Conservation (phyloP, 2,329 filamentous ascomycete genomes). For the Cercospora brassicicola region DNA sequence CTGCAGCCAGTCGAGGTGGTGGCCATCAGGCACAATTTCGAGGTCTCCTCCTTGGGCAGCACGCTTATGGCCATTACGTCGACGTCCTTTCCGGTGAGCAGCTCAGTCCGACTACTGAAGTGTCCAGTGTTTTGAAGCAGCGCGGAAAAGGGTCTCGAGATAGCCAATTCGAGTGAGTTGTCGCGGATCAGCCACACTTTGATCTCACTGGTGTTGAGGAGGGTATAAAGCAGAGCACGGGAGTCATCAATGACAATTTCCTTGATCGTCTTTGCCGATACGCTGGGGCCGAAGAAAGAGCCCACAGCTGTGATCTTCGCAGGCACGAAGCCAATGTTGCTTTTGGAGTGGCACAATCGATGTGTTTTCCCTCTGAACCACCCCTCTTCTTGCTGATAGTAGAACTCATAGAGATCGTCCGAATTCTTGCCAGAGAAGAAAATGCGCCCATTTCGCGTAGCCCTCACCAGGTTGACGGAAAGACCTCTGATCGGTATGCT, state of each 20-base stretch:
- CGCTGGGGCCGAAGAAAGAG: constrained; percentile 37
- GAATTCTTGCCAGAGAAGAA: constrained; percentile 83
- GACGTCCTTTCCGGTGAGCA: constrained; percentile 66
- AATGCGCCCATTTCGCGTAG: constrained; percentile 78
- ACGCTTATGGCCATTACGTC: constrained; percentile 81
- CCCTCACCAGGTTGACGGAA: constrained; percentile 70
- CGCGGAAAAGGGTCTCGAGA: constrained; percentile 55
- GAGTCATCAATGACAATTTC: constrained; percentile 88
- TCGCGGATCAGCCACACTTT: constrained; percentile 83
- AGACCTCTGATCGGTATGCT: constrained; percentile 71
- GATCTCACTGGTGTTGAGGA: constrained; percentile 85
- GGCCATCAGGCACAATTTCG: constrained; percentile 83
- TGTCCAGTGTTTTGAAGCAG: constrained; percentile 75
- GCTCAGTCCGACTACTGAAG: constrained; percentile 71
- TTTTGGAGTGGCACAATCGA: constrained; percentile 58
- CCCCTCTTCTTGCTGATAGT: constrained; percentile 93
- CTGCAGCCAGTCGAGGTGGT: constrained; percentile 87
- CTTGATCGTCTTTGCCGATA: constrained; percentile 61
- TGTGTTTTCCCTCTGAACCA: constrained; percentile 95
- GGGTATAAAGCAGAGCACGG: constrained; percentile 82
- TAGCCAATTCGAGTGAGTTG: constrained; percentile 58
- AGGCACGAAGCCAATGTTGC: constrained; percentile 43
- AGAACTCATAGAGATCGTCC: constrained; percentile 88
- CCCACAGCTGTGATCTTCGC: constrained; percentile 40
- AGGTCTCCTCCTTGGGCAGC: constrained; percentile 75